Base-by-base conservation (phyloP, 2,329 filamentous ascomycete genomes). In the Fusarium albosuccineum region DNA sequence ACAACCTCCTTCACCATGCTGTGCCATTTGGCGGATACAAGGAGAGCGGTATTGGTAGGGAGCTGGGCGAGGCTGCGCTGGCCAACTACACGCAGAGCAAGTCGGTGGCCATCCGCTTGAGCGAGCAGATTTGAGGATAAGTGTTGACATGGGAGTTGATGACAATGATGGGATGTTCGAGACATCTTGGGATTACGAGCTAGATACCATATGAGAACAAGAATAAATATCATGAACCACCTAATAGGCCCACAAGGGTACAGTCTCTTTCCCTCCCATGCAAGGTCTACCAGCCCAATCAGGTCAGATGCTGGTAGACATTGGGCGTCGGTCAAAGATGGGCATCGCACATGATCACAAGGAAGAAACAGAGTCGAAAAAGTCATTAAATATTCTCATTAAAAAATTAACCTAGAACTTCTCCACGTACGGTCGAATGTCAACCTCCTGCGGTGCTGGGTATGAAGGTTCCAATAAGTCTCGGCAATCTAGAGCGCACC, bases 401-500 rank as follows among this genome's bases (percentile, higher is more conserved):
- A 33, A 33, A 3, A 3, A 33, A 33, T 9, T 33, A 4, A 3
- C 45, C 37, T 60, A 94, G 83, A 92, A 97, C 77, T 94, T 97
- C 83, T 97, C 93, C 53, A 94, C 83, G 77, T 88, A 94, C 1
- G 93, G 93, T 66, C 93, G 83, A 30, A 94, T 81, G 78, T 97
- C 93, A 70, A 97, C 78, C 80, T 97, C 92, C 74, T 92, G 92
- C 0, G 86, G 33, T 90, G 91, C 81, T 97, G 93, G 0, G 89
- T 91, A 74, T 97, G 93, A 73, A 97, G 76, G 75, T 90, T 83
- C 92, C 93, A 97, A 74, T 97, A 97, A 10, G 88, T 87, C 68
- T 97, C 92, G 10, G 93, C 93, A 82, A 97, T 97, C 89, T 95
- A 53, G 9, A 16, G 2, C 17, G 66, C 34, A 68, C 49, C 16